phyloP scores from a whole-genome alignment of 2,329 filamentous ascomycete species.

The Verticillium longisporum region DNA sequence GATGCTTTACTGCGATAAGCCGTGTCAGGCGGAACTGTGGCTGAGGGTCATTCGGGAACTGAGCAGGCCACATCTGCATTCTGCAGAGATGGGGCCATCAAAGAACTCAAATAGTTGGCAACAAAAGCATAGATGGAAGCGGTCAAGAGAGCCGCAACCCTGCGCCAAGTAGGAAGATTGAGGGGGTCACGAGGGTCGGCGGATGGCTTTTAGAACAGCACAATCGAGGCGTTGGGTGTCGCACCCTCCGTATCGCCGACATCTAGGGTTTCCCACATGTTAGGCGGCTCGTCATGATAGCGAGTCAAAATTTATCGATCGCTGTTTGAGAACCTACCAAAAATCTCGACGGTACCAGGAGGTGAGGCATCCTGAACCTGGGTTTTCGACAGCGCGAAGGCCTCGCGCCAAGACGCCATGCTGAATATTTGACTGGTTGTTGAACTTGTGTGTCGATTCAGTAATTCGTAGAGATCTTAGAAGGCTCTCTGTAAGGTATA shows the following conservation, averaged over 20 bases:
- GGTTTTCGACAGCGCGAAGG: not conserved
- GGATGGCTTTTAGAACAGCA: constrained; percentile 16
- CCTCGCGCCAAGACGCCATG: not conserved
- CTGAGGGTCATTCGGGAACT: constrained; percentile 19
- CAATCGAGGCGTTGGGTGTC: constrained; percentile 5
- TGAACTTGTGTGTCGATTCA: too few relatives aligned
- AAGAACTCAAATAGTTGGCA: constrained; percentile 23
- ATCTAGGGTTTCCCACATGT: too few relatives aligned
- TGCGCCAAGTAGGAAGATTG: constrained; percentile 25
- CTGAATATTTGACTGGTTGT: too few relatives aligned
- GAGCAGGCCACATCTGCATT: constrained; percentile 22
- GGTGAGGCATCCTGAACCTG: not conserved
- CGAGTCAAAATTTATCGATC: too few relatives aligned
- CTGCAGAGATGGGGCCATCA: constrained; percentile 23
- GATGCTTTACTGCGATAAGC: constrained; percentile 20
- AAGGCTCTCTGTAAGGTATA: too few relatives aligned
- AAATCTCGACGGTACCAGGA: not conserved
- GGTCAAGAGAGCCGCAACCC: constrained; percentile 18
- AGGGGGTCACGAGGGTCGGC: constrained; percentile 27
- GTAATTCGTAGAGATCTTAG: too few relatives aligned
- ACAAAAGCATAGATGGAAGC: constrained; percentile 25
- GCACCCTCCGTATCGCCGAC: not conserved
- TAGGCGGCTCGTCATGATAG: too few relatives aligned
- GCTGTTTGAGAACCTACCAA: not conserved
- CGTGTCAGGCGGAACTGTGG: constrained; percentile 17